Percentiles rank a stretch among this genome's conserved stretches.
These are phyloP conservation scores for Fusarium secorum DNA, from an alignment of 2,329 filamentous ascomycete genomes.

Conservation along the genomic window DNA sequence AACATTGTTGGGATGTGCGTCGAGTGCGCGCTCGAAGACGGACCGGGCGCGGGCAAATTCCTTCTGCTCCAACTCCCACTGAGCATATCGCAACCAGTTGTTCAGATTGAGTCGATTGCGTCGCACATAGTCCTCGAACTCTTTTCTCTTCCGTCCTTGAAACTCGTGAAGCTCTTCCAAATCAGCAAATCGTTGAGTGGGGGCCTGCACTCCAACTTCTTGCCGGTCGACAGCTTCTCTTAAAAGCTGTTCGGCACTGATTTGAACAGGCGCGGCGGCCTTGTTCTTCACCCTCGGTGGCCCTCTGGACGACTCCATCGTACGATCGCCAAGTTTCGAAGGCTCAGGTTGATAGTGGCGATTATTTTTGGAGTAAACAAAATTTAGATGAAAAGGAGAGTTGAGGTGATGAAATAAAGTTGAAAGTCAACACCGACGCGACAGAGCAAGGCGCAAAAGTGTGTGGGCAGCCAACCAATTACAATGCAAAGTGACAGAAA, in stretches of 20 bases:
- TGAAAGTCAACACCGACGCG: conserved; percentile 27
- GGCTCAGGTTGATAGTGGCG: neutral
- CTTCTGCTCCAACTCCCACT: conserved; percentile 98
- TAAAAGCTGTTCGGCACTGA: conserved; percentile 95
- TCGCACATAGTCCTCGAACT: conserved; percentile 97
- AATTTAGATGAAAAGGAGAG: neutral
- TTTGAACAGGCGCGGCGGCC: conserved; percentile 87
- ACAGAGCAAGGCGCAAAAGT: conserved; percentile 42
- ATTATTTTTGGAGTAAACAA: neutral
- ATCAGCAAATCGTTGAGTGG: conserved; percentile 93
- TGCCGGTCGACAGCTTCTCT: conserved; percentile 97
- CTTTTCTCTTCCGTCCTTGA: conserved; percentile 93
- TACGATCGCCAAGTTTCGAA: conserved; percentile 41
- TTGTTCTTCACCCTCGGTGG: conserved; percentile 99
- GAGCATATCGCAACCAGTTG: conserved; percentile 98
- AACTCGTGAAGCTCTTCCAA: conserved; percentile 98
- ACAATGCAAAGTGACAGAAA: neutral
- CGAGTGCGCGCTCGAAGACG: conserved; percentile 93
- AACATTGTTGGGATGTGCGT: conserved; percentile 87
- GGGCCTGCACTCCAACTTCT: conserved; percentile 85
- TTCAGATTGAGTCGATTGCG: conserved; percentile 96
- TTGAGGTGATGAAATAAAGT: conserved; percentile 21
- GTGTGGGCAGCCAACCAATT: conserved; percentile 25
- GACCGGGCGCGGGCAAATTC: conserved; percentile 91
- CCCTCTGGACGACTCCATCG: conserved; percentile 89